Evolutionary conservation across 1,139 yeast genomes (phyloP).

Genomic region (Debaryomyces sp.): DNA sequence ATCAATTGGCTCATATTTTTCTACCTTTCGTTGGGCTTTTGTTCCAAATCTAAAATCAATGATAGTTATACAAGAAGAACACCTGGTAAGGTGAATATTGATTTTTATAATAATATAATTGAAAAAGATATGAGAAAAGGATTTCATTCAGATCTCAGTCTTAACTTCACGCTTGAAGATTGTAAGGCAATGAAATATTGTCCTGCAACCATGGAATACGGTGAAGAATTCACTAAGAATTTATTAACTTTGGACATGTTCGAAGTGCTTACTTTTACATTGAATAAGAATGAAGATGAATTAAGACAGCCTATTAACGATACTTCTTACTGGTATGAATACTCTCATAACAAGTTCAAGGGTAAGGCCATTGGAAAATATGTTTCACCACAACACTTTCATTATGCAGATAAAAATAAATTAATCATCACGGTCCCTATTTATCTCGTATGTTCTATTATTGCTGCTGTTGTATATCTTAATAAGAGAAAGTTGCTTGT

Average conservation of each 20-base stretch:
- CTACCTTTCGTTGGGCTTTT: neutral
- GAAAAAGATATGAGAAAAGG: neutral
- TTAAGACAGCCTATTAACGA: neutral
- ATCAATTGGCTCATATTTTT: neutral
- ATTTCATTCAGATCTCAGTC: neutral
- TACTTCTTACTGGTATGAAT: neutral
- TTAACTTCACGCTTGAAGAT: conserved; percentile 1
- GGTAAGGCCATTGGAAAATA: neutral
- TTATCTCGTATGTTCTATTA: neutral
- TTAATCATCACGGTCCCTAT: neutral
- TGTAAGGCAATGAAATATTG: neutral
- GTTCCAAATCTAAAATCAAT: neutral
- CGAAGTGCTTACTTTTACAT: neutral
- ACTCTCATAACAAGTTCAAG: neutral
- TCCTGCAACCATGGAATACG: neutral
- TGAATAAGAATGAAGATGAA: neutral
- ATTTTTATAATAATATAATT: neutral
- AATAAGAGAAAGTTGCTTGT: neutral
- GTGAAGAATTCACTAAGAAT: neutral
- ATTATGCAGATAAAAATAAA: neutral
- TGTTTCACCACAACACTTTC: neutral
- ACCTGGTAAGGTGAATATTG: neutral
- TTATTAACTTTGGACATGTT: neutral
- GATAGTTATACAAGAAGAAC: neutral
- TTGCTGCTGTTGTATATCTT: neutral